These are phyloP conservation scores for Naganishia sp. DNA, from an alignment of 1,284 basidiomycete species.

Conservation along the genomic window DNA sequence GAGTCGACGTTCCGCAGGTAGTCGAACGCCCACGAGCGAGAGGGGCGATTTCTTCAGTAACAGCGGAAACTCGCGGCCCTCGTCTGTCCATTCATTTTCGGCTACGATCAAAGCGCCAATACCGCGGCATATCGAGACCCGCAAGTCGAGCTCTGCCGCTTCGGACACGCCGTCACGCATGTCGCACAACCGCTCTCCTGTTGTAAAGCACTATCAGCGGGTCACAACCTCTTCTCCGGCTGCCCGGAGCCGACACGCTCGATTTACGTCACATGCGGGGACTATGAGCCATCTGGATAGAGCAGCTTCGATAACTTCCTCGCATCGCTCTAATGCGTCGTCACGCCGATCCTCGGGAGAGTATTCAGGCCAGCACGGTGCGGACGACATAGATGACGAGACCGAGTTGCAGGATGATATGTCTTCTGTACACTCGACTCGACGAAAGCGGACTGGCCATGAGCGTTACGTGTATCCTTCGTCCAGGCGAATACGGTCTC, in stretches of 20 bases:
- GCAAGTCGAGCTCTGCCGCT: not conserved
- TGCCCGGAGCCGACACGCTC: conserved; percentile 10
- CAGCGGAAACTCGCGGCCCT: conserved; percentile 43
- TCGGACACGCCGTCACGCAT: conserved; percentile 2
- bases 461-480: conserved; percentile 40
- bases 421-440: conserved; percentile 37
- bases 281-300: not conserved
- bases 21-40: conserved; percentile 53
- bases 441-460: conserved; percentile 33
- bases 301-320: conserved; percentile 29
- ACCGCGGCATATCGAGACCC: conserved; percentile 18
- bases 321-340: conserved; percentile 27
- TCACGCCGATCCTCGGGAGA: conserved; percentile 32
- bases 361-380: conserved; percentile 20
- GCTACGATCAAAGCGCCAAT: conserved; percentile 14
- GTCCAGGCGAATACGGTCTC: conserved; percentile 40
- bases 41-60: conserved; percentile 34
- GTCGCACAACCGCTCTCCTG: conserved; percentile 12
- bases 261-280: not conserved
- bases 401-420: conserved; percentile 40
- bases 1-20: conserved; percentile 47
- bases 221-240: conserved; percentile 22
- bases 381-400: conserved; percentile 34
- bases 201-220: conserved; percentile 21
- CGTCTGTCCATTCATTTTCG: conserved; percentile 42